Evolutionary conservation across 306 rosid species (phyloP).

Genomic region (Malus orientalis): DNA sequence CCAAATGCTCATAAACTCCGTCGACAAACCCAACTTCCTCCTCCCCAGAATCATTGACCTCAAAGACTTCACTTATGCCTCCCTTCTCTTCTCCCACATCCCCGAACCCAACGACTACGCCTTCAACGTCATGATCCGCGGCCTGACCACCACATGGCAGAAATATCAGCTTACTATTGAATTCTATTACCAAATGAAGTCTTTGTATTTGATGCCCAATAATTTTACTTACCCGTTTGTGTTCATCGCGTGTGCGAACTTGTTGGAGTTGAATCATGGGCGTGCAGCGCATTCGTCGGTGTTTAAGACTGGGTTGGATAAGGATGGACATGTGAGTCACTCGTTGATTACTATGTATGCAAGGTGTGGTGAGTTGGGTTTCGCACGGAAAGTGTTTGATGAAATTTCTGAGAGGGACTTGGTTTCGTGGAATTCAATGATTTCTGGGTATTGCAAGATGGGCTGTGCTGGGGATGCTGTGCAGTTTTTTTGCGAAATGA

Average conservation of each 20-base stretch:
- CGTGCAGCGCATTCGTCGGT: slow-evolving; percentile 43
- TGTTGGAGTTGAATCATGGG: slow-evolving; percentile 28
- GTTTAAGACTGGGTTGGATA: slow-evolving; percentile 43
- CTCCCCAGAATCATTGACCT: slow-evolving; percentile 53
- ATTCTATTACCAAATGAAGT: slow-evolving; percentile 50
- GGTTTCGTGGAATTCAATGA: slow-evolving; percentile 89
- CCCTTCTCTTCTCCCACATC: slow-evolving; percentile 38
- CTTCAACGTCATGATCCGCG: slow-evolving; percentile 86
- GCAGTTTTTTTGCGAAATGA: slow-evolving; percentile 54
- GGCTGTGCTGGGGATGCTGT: slow-evolving; percentile 56
- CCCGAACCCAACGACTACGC: slow-evolving; percentile 60
- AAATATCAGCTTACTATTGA: slow-evolving; percentile 40
- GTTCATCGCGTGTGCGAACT: slow-evolving; percentile 68
- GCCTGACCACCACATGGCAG: slow-evolving; percentile 71
- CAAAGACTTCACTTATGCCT: slow-evolving; percentile 50
- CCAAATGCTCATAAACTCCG: slow-evolving; percentile 58
- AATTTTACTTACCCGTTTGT: slow-evolving; percentile 77
- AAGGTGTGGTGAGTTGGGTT: slow-evolving; percentile 34
- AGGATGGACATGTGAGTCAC: slow-evolving; percentile 49
- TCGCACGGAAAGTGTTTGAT: slow-evolving; percentile 71
- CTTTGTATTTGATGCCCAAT: slow-evolving; percentile 29
- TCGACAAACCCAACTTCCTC: slow-evolving; percentile 54
- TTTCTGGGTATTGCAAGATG: slow-evolving; percentile 66
- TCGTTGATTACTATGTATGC: slow-evolving; percentile 67
- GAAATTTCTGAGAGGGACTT: slow-evolving; percentile 56